Base-by-base conservation (phyloP, 495 filamentous ascomycete species). In the Thermothielavioides terrestris region DNA sequence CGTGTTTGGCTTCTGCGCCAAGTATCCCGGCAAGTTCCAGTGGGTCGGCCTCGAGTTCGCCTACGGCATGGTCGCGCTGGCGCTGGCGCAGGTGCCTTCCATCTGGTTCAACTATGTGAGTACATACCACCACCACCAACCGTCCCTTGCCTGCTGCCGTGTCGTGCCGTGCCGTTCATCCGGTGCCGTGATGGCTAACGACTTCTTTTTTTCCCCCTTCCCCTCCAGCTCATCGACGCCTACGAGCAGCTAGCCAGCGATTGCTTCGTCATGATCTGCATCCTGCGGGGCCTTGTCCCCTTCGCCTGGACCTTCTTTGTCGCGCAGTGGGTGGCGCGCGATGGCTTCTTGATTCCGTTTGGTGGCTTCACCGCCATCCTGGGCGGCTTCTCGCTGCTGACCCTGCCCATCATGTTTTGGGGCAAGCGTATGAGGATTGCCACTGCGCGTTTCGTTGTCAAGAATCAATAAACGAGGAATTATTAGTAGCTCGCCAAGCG, bases 21-120 rank as follows among this genome's bases (percentile, higher is more conserved):
- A 59, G 34, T 53, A 56, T 17, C 53, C 53, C 0, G 52, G 46
- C 1, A 12, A 26, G 27, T 47, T 51, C 20, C 42, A 34, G 27
- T 67, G 64, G 64, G 22, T 65, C 1, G 64, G 64, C 6, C 20
- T 67, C n/a, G 55, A 63, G 53, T 50, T 56, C 35, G 64, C 42
- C 0, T 65, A 46, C 30, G 62, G 57, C 6, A 67, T 67, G 64
- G 52, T 65, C 6, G 30, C 57, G 2, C 63, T 67, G 58, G 64
- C 49, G 14, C 31, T 65, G 10, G 41, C 57, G 9, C 59, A 65
- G 37, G 64, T 63, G 26, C 57, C 62, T 25, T 49, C 51, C 2
- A 41, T 65, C 25, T 64, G 64, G 58, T 67, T 59, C 39, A 55
- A 41, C 36, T 65, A 67, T 53, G 59, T 65, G 44, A 61, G 63